Conservation (phyloP, 768 basidiomycete genomes). For the Pleurotus platypus region DNA sequence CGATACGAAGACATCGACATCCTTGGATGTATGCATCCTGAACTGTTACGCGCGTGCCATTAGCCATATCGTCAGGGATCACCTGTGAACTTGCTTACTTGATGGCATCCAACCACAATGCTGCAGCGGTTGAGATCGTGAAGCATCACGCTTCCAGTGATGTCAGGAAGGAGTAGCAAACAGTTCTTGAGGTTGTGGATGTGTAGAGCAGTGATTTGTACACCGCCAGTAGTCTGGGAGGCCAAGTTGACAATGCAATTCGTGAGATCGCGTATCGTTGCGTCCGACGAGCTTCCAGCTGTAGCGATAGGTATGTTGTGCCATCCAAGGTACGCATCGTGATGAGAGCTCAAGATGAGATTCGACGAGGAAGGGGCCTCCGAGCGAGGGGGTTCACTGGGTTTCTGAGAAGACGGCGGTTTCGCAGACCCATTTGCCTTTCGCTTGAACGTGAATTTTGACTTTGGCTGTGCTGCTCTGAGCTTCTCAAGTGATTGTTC, state of each 20-base stretch:
- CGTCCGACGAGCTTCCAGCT: constrained; percentile 29
- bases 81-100: constrained; percentile 43
- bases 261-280: constrained; percentile 65
- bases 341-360: constrained; percentile 39
- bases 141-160: constrained; percentile 72
- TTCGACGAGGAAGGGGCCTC: constrained; percentile 23
- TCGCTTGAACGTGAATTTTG: constrained; percentile 67
- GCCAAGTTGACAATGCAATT: constrained; percentile 69
- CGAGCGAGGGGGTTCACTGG: not conserved
- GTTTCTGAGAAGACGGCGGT: constrained; percentile 10
- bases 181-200: constrained; percentile 56
- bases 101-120: constrained; percentile 75
- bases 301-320: constrained; percentile 30
- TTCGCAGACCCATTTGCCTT: constrained; percentile 18
- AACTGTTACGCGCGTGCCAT: constrained; percentile 45
- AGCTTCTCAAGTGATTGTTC: constrained; percentile 54
- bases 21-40: constrained; percentile 76
- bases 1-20: constrained; percentile 63
- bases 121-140: constrained; percentile 60
- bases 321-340: constrained; percentile 43
- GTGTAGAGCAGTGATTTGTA: constrained; percentile 56
- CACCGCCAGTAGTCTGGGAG: constrained; percentile 13
- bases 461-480: constrained; percentile 41
- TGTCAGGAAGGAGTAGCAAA: constrained; percentile 59
- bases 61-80: not conserved